These are phyloP conservation scores for Ascodesmis nigricans DNA, from an alignment of 495 filamentous ascomycete species.

Conservation along the genomic window DNA sequence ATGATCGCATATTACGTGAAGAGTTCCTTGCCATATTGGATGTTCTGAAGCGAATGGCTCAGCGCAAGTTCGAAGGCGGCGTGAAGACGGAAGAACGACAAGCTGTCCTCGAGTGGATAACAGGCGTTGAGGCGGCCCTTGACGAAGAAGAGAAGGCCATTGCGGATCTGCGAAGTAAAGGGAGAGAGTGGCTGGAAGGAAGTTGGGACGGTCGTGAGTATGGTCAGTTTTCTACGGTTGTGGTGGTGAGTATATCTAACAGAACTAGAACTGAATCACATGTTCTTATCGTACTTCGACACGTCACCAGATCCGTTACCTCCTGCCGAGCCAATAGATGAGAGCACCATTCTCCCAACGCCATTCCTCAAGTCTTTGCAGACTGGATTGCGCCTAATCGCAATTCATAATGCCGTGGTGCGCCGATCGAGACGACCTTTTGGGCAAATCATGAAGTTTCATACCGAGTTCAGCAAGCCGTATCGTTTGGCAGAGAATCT, in stretches of 20 bases:
- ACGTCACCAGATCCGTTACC: slow-evolving; percentile 36
- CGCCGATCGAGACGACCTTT: slow-evolving; percentile 67
- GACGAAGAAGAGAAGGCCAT: slow-evolving; percentile 55
- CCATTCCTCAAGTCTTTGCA: slow-evolving; percentile 50
- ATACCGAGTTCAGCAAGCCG: slow-evolving; percentile 77
- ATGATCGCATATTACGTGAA: slow-evolving; percentile 22
- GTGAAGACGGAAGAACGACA: slow-evolving; percentile 50
- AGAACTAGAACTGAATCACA: slow-evolving; percentile 44
- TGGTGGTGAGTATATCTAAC: too few relatives aligned
- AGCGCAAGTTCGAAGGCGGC: slow-evolving; percentile 67
- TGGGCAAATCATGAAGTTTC: slow-evolving; percentile 72
- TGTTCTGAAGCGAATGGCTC: slow-evolving; percentile 71
- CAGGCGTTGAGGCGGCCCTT: slow-evolving; percentile 50
- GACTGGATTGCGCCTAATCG: slow-evolving; percentile 60
- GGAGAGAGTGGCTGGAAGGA: slow-evolving; percentile 53
- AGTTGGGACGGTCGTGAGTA: slow-evolving; percentile 59
- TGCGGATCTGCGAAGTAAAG: slow-evolving; percentile 40
- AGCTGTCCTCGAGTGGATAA: slow-evolving; percentile 54
- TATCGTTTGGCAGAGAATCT: slow-evolving; percentile 88
- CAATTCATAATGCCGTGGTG: slow-evolving; percentile 72
- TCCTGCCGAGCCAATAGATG: slow-evolving; percentile 40
- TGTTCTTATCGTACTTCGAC: slow-evolving; percentile 47
- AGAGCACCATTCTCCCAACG: slow-evolving; percentile 37
- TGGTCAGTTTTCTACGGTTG: slow-evolving; percentile 15
- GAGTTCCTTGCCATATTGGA: slow-evolving; percentile 75